Evolutionary conservation across 306 rosid species (phyloP).

Genomic region (Gleditsia sinensis): DNA sequence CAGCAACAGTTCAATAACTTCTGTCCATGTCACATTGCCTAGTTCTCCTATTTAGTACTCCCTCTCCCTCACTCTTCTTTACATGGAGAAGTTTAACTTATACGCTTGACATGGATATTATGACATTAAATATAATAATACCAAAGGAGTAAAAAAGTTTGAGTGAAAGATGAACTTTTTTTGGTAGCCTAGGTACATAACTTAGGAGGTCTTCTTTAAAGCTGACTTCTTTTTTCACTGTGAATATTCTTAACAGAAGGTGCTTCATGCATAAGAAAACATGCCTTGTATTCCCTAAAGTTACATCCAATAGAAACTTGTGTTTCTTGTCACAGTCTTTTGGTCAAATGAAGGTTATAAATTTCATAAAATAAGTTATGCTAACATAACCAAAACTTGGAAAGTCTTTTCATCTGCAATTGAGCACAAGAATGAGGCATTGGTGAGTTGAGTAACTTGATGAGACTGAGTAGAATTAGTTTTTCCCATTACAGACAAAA

Average conservation of each 20-base stretch:
- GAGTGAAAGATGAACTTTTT: background rate
- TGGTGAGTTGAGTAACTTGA: background rate
- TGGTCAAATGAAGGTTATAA: conserved; percentile 9
- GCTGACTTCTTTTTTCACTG: background rate
- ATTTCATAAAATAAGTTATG: background rate
- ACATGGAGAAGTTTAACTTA: background rate
- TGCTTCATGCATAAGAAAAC: background rate
- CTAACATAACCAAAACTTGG: conserved; percentile 7
- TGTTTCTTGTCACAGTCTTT: background rate
- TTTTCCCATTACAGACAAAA: background rate
- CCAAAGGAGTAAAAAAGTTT: conserved; percentile 6
- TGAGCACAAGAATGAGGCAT: conserved; percentile 29
- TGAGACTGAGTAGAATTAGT: conserved; percentile 13
- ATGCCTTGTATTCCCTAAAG: background rate
- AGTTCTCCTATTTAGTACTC: background rate
- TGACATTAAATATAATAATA: conserved; percentile 14
- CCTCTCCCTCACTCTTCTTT: conserved; percentile 27
- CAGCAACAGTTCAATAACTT: conserved; percentile 4
- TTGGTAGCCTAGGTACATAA: background rate
- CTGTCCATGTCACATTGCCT: conserved; percentile 1
- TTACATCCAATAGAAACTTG: background rate
- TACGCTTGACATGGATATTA: background rate
- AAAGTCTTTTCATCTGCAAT: conserved; percentile 10
- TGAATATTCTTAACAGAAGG: background rate
- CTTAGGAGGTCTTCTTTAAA: conserved; percentile 3